Evolutionary conservation across 208 protist species (phyloP).

Genomic region (Leishmania mexicana): DNA sequence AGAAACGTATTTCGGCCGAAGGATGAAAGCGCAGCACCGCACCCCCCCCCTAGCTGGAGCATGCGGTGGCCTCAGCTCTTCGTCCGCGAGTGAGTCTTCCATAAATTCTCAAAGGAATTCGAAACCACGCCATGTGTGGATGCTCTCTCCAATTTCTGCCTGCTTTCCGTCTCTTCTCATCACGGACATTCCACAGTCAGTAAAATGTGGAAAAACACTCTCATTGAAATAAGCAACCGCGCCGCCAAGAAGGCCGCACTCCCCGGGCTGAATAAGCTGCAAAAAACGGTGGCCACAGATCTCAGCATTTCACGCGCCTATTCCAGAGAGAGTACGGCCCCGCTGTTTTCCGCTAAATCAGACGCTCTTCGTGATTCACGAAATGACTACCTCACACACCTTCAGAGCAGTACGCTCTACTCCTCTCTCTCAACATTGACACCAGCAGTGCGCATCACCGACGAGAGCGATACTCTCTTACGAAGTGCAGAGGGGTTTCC

Average conservation of each 20-base stretch:
- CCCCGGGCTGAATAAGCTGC: neutral
- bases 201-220: conserved; percentile 15
- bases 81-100: neutral
- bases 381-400: conserved; percentile 5
- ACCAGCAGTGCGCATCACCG: conserved; percentile 1
- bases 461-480: conserved; percentile 9
- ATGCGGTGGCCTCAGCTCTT: neutral
- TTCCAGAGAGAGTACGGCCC: neutral
- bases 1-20: neutral
- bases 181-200: neutral
- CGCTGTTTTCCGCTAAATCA: conserved; percentile 4
- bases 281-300: neutral
- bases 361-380: conserved; percentile 11
- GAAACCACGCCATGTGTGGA: neutral
- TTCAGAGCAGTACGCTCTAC: conserved; percentile 15
- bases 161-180: neutral
- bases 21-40: neutral
- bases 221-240: conserved; percentile 12
- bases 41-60: neutral
- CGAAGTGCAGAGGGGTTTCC: conserved; percentile 12
- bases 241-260: neutral
- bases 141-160: neutral
- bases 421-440: conserved; percentile 13
- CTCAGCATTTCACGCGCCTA: neutral
- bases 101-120: neutral